Conservation (phyloP, 495 filamentous ascomycete genomes). For the Tuber indicum region DNA sequence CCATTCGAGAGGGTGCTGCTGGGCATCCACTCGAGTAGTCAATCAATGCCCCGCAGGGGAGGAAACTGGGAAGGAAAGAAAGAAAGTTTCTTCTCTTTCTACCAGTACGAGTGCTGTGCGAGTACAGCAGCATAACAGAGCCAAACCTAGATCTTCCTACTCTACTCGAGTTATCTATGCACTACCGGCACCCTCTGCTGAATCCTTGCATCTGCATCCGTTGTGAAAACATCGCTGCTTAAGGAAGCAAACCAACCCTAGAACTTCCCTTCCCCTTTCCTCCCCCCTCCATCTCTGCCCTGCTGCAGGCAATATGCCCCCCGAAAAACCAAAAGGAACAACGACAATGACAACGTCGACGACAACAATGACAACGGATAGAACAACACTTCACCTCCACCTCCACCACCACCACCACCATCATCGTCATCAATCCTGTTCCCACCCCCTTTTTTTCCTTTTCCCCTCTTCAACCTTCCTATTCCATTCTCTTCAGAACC, state of each 20-base stretch:
- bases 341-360: conserved; percentile 1
- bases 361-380: conserved; percentile 2
- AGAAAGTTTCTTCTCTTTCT: too few species aligned
- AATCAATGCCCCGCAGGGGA: not conserved
- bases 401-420: not conserved
- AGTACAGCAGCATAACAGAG: not conserved
- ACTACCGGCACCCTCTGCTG: conserved; percentile 13
- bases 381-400: conserved; percentile 23
- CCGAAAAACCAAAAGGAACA: conserved; percentile 3
- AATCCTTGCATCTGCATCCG: conserved; percentile 34
- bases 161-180: conserved; percentile 6
- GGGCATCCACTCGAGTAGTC: not conserved
- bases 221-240: conserved; percentile 17
- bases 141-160: not conserved
- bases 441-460: too few species aligned
- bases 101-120: too few species aligned
- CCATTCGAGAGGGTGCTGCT: not conserved
- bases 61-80: not conserved
- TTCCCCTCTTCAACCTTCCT: not conserved
- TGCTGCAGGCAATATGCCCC: conserved; percentile 6
- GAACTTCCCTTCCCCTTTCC: conserved; percentile 12
- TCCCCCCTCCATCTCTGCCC: conserved; percentile 6
- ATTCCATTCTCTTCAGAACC: not conserved
- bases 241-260: conserved; percentile 10
- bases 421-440: not conserved